Evolutionary conservation across 225 moss, liverwort and hornwort species (phyloP), one percentile per base, ranked within the genome.

Genomic region (Sphagnum contortum): DNA sequence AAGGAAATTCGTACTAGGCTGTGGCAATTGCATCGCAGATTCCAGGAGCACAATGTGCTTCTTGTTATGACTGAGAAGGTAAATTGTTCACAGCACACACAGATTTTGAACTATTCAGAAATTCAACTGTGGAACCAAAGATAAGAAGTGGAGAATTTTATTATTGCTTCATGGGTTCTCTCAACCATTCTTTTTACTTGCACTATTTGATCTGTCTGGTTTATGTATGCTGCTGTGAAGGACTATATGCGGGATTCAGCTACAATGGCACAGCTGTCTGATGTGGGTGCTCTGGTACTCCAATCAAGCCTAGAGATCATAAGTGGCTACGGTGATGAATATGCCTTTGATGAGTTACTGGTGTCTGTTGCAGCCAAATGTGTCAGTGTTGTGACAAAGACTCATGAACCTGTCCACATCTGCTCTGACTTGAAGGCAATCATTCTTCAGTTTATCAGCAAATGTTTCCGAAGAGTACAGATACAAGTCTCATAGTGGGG

Each of bases 1-100:
- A 54, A 77, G 29, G 73, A 67, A 47, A 79, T 98, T 12, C 69
- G 58, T 9, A 47, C 65, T 45, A 73, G 71, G 60, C 77, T 76
- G 50, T 54, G 74, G 66, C 61, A 81, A 60, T 85, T 98, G 10
- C 81, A 86, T 58, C 65, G 59, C 52, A 77, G 67, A 68, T 93
- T 81, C 76, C 70, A 71, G 14, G 50, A 48, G 12, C 60, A 64
- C 12, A 76, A 44, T 45, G 65, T 80, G 57, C 66, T 92, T 69
- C 77, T 98, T 58, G 79, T 98, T 48, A 74, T 87, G 2, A 98
- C 87, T 65, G 96, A 98, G 64, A 98, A 98, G 92, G 96, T 98
- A 75, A 52, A 9, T 52, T 52, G 9, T 29, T 29, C 29, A 29
- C 29, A 29, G 29, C 29, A 29, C 29, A 12, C 49, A 44, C 13